A percentile compares a stretch with the other conserved stretches of the same genome.
Conservation (phyloP, 2,329 filamentous ascomycete genomes). For the Colletotrichum tropicale region DNA sequence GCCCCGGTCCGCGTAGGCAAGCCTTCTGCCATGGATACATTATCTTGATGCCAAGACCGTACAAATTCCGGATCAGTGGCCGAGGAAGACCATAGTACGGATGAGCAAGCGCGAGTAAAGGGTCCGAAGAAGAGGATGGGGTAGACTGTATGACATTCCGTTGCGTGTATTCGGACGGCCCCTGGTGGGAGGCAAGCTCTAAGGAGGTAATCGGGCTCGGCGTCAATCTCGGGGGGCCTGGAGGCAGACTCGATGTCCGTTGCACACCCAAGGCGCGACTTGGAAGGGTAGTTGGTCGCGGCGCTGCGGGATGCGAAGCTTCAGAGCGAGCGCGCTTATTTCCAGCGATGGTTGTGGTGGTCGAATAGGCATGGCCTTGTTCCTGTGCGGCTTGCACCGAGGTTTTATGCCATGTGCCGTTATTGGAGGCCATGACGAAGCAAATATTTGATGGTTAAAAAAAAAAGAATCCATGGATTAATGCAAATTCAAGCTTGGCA, state of each 20-base stretch:
- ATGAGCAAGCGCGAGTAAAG: conserved; percentile 66
- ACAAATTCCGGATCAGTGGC: conserved; percentile 68
- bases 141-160: conserved; percentile 56
- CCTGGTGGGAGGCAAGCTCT: conserved; percentile 20
- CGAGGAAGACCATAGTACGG: conserved; percentile 66
- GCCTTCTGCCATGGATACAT: conserved; percentile 84
- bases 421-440: conserved; percentile 42
- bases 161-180: conserved; percentile 61
- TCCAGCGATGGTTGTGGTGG: conserved; percentile 47
- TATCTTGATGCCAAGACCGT: conserved; percentile 67
- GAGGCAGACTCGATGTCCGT: conserved; percentile 34
- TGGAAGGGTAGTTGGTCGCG: neutral
- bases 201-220: conserved; percentile 53
- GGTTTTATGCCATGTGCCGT: conserved; percentile 51
- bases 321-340: conserved; percentile 45
- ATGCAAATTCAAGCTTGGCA: neutral
- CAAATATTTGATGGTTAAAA: neutral
- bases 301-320: neutral
- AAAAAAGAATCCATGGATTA: neutral
- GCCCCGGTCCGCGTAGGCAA: conserved; percentile 70
- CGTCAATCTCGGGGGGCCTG: conserved; percentile 32
- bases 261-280: conserved; percentile 32
- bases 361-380: conserved; percentile 39
- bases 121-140: conserved; percentile 55
- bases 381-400: conserved; percentile 53